Base-by-base conservation (phyloP, 139 green algal genomes). In the Tetradesmus obliquus region DNA sequence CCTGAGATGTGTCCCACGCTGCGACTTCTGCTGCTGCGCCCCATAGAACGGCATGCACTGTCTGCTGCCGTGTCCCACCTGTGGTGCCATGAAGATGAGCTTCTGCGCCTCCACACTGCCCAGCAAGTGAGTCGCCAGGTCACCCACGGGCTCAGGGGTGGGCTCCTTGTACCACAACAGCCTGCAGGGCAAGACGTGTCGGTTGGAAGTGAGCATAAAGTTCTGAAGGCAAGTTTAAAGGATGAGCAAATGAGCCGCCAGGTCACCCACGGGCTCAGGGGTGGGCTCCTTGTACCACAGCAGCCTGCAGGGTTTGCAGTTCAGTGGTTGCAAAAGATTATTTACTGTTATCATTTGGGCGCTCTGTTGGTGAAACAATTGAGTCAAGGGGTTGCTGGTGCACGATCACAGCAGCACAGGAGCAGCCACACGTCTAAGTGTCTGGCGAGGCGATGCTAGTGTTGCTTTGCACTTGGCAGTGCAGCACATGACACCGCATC, bases 161-260 rank as follows among this genome's bases (percentile, higher is more conserved):
- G 96, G 96, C 91, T 98, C 96, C 22, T 94, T 94, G 90, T 98
- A 98, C 88, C 96, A 98, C 2, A 95, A 32, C 15, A 98, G 94
- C 51, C 96, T 89, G 76, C 66, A 24, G 66, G 66, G 32, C 32
- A 45, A 45, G 32, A 45, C 32, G 32, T 45, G 32, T 45, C 32
- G 32, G 32, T 45, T 45, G 32, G 32, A 45, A 0, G 32, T 45
- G 32, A 45, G 32, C 32, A 45, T 45, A 45, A 45, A 45, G 32
- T 45, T 45, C 32, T 45, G 32, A 45, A 45, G 32, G 32, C 32
- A 45, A 45, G 32, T 45, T 45, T 45, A 45, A 45, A 45, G 32
- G 32, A 45, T 45, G 32, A 88, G 20, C 19, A 92, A 71, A 24
- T 87, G 88, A 1, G 10, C 32, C 3, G 55, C 74, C 62, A 95